Conservation (phyloP, 1,139 yeast species). For the Protomyces arabidopsidicola region DNA sequence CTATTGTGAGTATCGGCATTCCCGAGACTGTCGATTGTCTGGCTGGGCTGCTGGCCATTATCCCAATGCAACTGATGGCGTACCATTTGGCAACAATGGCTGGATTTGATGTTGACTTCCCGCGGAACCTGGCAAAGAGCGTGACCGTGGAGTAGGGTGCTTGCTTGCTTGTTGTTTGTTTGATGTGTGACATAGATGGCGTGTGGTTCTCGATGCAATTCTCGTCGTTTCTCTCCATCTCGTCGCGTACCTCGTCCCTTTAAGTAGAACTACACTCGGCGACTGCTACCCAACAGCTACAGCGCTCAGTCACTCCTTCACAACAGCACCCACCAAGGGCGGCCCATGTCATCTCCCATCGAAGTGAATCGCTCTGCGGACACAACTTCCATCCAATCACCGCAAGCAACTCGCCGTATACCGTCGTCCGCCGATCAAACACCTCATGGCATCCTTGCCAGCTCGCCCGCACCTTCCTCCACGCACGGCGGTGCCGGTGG, state of each 20-base stretch:
- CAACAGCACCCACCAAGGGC: neutral
- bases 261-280: neutral
- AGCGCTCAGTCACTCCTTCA: no score
- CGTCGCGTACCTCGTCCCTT: no score
- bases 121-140: slow-evolving; percentile 96
- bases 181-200: no score
- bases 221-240: no score
- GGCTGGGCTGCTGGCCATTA: slow-evolving; percentile 91
- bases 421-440: neutral
- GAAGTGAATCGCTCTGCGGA: slow-evolving; percentile 11
- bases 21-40: slow-evolving; percentile 96
- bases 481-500: neutral
- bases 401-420: neutral
- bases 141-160: slow-evolving; percentile 77
- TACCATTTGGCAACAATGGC: slow-evolving; percentile 95
- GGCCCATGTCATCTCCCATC: slow-evolving; percentile 15
- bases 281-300: neutral
- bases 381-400: no score
- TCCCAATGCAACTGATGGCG: slow-evolving; percentile 93
- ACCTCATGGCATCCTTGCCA: neutral
- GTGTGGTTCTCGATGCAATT: no score
- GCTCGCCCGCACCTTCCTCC: neutral
- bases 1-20: slow-evolving; percentile 61
- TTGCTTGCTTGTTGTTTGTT: neutral
- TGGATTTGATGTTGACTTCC: slow-evolving; percentile 97